A percentile compares a stretch with the other conserved stretches of the same genome.
phyloP scores from a whole-genome alignment of 2,329 filamentous ascomycete species.

The Aspergillus sp. region DNA sequence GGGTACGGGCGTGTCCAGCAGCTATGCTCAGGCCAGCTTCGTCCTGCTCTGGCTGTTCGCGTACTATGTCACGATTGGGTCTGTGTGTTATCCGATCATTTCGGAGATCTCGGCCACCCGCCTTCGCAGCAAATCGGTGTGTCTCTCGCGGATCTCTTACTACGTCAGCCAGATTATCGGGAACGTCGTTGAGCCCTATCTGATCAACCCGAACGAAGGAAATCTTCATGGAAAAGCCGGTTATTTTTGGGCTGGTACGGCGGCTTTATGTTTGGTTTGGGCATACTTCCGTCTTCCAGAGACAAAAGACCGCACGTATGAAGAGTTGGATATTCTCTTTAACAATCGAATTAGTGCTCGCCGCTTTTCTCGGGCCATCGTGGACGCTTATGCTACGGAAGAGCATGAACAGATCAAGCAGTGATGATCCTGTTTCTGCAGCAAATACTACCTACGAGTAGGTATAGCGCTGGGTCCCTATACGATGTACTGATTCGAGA shows the following conservation, averaged over 20 bases:
- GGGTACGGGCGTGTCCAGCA: conserved; percentile 19
- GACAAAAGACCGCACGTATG: conserved; percentile 72
- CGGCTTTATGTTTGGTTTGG: conserved; percentile 72
- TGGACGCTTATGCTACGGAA: no score
- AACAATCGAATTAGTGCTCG: conserved; percentile 51
- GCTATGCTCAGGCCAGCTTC: conserved; percentile 45
- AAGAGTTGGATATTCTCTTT: conserved; percentile 78
- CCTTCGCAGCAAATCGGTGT: conserved; percentile 55
- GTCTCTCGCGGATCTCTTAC: conserved; percentile 50
- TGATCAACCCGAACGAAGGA: conserved; percentile 81
- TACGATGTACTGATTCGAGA: no score
- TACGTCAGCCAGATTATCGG: conserved; percentile 43
- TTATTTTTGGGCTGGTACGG: conserved; percentile 78
- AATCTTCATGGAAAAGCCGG: conserved; percentile 79
- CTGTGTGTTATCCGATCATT: conserved; percentile 53
- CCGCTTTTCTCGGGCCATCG: neutral
- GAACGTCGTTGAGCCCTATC: conserved; percentile 76
- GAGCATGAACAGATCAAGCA: no score
- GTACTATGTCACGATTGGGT: conserved; percentile 56
- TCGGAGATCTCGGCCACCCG: conserved; percentile 55
- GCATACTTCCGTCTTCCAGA: conserved; percentile 76
- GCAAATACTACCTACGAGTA: no score
- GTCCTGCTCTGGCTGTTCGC: conserved; percentile 54
- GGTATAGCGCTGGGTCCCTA: no score
- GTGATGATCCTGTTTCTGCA: no score